Percentiles rank a stretch among this genome's conserved stretches.
phyloP scores from a whole-genome alignment of 1,284 basidiomycete species.

The Agroathelia rolfsii region DNA sequence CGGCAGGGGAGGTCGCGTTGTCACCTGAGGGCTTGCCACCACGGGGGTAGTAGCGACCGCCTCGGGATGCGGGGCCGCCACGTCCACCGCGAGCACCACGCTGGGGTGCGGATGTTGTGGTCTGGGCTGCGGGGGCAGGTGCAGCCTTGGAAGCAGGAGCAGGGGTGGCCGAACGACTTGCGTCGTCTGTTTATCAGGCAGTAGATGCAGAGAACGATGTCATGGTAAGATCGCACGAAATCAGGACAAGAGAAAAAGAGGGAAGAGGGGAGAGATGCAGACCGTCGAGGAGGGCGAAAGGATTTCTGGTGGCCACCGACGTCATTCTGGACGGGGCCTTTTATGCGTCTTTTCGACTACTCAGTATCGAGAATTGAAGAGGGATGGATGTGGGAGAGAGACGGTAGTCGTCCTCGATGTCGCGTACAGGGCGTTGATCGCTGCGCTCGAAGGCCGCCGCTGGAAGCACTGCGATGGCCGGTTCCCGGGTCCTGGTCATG shows the following conservation, averaged over 20 bases:
- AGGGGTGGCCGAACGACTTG: constrained; percentile 31
- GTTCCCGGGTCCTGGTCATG: constrained; percentile 17
- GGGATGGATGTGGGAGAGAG: constrained; percentile 13
- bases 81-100: constrained; percentile 27
- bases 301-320: constrained; percentile 82
- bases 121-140: constrained; percentile 21
- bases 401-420: no score
- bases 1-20: no score
- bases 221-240: neutral
- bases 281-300: constrained; percentile 74
- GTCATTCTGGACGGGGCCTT: constrained; percentile 58
- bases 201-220: constrained; percentile 24
- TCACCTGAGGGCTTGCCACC: constrained; percentile 44
- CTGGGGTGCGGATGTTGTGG: constrained; percentile 10
- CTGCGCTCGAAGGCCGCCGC: constrained; percentile 16
- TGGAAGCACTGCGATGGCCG: constrained; percentile 4
- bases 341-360: constrained; percentile 33
- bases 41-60: constrained; percentile 64
- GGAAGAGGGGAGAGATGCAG: constrained; percentile 16
- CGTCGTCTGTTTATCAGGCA: constrained; percentile 27
- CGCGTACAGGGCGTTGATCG: no score
- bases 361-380: constrained; percentile 26
- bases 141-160: constrained; percentile 22
- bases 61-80: constrained; percentile 58
- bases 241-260: constrained; percentile 7